phyloP scores from a whole-genome alignment of 805 yeast species.

The Maudiozyma bulderi region DNA sequence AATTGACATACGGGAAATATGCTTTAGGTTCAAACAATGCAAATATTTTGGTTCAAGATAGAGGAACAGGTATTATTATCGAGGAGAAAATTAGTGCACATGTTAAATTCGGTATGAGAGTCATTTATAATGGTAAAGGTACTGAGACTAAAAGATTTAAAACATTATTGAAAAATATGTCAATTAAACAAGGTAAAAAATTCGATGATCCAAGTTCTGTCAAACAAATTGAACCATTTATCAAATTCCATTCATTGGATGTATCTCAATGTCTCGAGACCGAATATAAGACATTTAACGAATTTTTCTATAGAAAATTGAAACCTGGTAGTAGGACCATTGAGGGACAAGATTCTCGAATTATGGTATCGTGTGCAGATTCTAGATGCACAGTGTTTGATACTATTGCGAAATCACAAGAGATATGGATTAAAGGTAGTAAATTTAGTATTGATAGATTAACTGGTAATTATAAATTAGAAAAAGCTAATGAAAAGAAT shows the following conservation, averaged over 20 bases:
- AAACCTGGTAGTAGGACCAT: conserved; percentile 61
- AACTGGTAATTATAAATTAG: conserved; percentile 29
- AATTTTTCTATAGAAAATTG: conserved; percentile 75
- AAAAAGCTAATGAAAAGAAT: conserved; percentile 32
- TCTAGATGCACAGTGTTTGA: conserved; percentile 69
- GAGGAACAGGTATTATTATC: conserved; percentile 76
- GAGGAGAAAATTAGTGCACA: conserved; percentile 90
- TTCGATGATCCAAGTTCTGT: conserved; percentile 66
- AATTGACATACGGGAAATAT: conserved; percentile 81
- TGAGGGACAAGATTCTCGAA: conserved; percentile 44
- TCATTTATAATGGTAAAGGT: conserved; percentile 69
- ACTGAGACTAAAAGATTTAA: conserved; percentile 49
- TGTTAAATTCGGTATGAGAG: conserved; percentile 77
- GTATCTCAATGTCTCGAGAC: conserved; percentile 56
- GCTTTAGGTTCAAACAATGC: conserved; percentile 85
- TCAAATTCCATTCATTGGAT: conserved; percentile 74
- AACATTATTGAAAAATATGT: conserved; percentile 50
- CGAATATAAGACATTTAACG: conserved; percentile 65
- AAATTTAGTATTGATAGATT: conserved; percentile 60
- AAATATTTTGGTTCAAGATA: conserved; percentile 86
- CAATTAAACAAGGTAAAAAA: conserved; percentile 74
- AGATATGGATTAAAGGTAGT: conserved; percentile 83
- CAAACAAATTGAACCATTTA: conserved; percentile 61
- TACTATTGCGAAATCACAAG: conserved; percentile 50
- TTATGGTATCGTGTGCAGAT: conserved; percentile 77